Evolutionary conservation across 345 rosid genomes (phyloP).

Genomic region (Adansonia digitata): DNA sequence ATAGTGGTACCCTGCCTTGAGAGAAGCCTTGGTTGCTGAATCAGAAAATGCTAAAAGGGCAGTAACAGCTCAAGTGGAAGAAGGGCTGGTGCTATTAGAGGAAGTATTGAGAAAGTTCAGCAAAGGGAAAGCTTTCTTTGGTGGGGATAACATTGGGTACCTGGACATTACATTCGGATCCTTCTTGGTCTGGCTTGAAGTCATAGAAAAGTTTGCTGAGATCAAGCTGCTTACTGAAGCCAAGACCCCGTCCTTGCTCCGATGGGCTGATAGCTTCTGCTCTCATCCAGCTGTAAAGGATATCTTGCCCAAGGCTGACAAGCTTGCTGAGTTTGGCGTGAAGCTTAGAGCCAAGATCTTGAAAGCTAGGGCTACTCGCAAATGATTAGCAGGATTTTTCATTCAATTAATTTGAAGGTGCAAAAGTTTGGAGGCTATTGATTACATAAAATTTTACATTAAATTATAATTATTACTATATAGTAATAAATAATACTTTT

Average conservation of each 20-base stretch:
- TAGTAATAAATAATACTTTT: too few relatives aligned
- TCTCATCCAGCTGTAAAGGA: constrained; percentile 28
- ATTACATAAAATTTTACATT: too few relatives aligned
- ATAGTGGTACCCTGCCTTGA: constrained; percentile 50
- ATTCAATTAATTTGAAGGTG: too few relatives aligned
- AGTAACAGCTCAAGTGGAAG: constrained; percentile 12
- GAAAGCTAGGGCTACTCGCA: background rate
- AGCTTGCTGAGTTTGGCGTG: constrained; percentile 51
- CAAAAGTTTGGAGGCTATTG: too few relatives aligned
- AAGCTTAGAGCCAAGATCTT: constrained; percentile 11
- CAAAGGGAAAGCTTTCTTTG: constrained; percentile 63
- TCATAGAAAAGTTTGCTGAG: constrained; percentile 28
- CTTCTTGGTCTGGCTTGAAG: constrained; percentile 47
- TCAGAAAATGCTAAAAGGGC: constrained; percentile 34
- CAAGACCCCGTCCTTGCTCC: constrained; percentile 37
- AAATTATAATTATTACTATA: too few relatives aligned
- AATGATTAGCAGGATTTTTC: too few relatives aligned
- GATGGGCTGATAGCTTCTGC: constrained; percentile 55
- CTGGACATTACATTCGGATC: constrained; percentile 61
- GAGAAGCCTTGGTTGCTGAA: constrained; percentile 11
- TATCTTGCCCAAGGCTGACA: constrained; percentile 36
- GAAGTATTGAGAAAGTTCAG: constrained; percentile 39
- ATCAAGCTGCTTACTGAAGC: constrained; percentile 35
- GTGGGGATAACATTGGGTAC: constrained; percentile 57
- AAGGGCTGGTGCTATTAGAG: constrained; percentile 17